phyloP scores from a whole-genome alignment of 1,139 yeast genomes.

The Geotrichum restrictum region DNA sequence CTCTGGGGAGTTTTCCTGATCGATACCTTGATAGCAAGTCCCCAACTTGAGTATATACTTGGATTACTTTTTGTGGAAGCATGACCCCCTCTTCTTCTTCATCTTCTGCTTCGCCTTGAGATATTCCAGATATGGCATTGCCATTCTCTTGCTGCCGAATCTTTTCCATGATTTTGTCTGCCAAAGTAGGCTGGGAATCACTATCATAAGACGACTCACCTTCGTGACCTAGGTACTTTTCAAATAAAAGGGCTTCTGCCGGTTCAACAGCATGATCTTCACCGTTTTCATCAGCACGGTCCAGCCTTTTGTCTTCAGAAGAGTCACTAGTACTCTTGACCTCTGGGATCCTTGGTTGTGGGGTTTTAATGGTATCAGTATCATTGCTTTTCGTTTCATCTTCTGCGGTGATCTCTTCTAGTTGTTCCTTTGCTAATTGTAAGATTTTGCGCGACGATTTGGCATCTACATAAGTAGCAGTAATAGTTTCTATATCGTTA shows the following conservation, averaged over 20 bases:
- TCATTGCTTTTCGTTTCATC: constrained; percentile 29
- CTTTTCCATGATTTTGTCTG: constrained; percentile 88
- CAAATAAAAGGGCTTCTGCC: constrained; percentile 42
- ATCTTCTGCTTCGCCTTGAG: constrained; percentile 27
- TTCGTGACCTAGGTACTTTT: constrained; percentile 36
- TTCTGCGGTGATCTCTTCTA: constrained; percentile 74
- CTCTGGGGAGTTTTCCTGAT: constrained; percentile 91
- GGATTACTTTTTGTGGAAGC: constrained; percentile 92
- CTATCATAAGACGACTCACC: constrained; percentile 47
- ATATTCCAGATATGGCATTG: constrained; percentile 37
- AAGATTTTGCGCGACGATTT: constrained; percentile 77
- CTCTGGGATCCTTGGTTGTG: background rate
- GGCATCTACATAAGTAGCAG: constrained; percentile 53
- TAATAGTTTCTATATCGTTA: no score
- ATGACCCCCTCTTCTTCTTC: constrained; percentile 52
- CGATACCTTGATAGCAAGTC: constrained; percentile 80
- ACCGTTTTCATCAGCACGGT: constrained; percentile 29
- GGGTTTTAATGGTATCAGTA: background rate
- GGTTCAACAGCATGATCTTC: constrained; percentile 43
- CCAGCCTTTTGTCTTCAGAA: background rate
- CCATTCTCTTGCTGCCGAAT: constrained; percentile 53
- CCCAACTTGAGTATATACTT: constrained; percentile 89
- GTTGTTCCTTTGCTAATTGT: constrained; percentile 85
- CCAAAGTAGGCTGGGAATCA: constrained; percentile 50
- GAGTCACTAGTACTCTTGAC: background rate